A percentile compares a stretch with the other conserved stretches of the same genome.
Evolutionary conservation across 768 basidiomycete species (phyloP).

Genomic region (Tricholoma matsutake): DNA sequence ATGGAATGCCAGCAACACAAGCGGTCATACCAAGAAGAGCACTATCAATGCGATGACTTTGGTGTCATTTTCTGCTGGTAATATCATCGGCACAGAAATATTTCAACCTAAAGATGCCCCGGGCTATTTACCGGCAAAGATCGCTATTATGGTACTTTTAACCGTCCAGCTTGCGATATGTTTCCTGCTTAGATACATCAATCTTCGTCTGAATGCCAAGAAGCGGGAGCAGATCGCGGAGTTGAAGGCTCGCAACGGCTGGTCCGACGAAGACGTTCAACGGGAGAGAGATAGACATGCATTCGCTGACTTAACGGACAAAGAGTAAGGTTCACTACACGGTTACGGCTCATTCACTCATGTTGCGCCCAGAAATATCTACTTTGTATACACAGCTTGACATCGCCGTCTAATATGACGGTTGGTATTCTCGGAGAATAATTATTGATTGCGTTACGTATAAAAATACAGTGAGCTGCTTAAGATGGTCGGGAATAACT

Average conservation of each 20-base stretch:
- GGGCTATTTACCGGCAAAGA: conserved; percentile 63
- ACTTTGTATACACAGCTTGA: conserved; percentile 56
- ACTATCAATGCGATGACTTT: conserved; percentile 63
- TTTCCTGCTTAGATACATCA: conserved; percentile 50
- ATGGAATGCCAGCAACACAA: conserved; percentile 62
- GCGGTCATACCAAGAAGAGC: conserved; percentile 67
- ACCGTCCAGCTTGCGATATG: conserved; percentile 48
- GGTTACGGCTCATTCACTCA: conserved; percentile 2
- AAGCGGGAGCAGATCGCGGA: conserved; percentile 40
- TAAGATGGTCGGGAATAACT: no score
- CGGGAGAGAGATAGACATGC: conserved; percentile 58
- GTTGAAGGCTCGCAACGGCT: conserved; percentile 44
- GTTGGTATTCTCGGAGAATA: no score
- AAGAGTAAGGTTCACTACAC: conserved; percentile 41
- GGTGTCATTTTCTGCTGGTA: conserved; percentile 52
- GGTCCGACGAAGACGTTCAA: conserved; percentile 57
- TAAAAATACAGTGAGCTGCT: no score
- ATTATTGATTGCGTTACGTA: no score
- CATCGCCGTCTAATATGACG: no score
- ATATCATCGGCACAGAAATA: conserved; percentile 61
- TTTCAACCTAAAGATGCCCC: conserved; percentile 63
- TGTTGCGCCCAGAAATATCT: conserved; percentile 45
- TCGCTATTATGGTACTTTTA: conserved; percentile 59
- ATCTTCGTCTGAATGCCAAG: conserved; percentile 49
- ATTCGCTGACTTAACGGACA: conserved; percentile 63